Percentiles rank a stretch among this genome's conserved stretches.
These are phyloP conservation scores for Suillus clintonianus DNA, from an alignment of 768 basidiomycete genomes.

Conservation along the genomic window DNA sequence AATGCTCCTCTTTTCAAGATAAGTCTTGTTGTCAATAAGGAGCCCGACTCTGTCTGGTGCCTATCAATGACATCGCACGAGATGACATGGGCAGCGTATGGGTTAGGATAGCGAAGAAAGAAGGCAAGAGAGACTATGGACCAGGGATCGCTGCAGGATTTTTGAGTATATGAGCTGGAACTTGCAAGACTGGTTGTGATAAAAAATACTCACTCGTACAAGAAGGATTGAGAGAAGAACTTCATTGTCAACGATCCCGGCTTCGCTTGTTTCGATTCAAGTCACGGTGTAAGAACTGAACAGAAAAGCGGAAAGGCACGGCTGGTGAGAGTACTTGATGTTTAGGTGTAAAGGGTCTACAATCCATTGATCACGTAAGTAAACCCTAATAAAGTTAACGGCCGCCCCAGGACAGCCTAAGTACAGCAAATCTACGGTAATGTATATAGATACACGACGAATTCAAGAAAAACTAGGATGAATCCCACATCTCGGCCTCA, in stretches of 20 bases:
- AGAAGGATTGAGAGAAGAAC: conserved; percentile 57
- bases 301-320: neutral
- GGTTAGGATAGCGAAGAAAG: conserved; percentile 95
- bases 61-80: conserved; percentile 96
- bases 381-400: neutral
- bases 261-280: neutral
- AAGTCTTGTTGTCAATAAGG: conserved; percentile 83
- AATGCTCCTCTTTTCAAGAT: conserved; percentile 91
- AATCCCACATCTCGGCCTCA: neutral
- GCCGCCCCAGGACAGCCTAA: neutral
- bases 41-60: conserved; percentile 66
- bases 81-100: conserved; percentile 89
- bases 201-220: conserved; percentile 50
- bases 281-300: neutral
- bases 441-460: neutral
- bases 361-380: conserved; percentile 5
- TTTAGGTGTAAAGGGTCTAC: neutral
- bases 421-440: neutral
- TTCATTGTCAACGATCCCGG: conserved; percentile 50
- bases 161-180: conserved; percentile 14
- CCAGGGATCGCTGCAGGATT: conserved; percentile 78
- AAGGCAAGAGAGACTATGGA: conserved; percentile 90
- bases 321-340: neutral
- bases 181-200: neutral
- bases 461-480: neutral